Evolutionary conservation across 768 basidiomycete species (phyloP).

Genomic region (Lentinula aciculospora): DNA sequence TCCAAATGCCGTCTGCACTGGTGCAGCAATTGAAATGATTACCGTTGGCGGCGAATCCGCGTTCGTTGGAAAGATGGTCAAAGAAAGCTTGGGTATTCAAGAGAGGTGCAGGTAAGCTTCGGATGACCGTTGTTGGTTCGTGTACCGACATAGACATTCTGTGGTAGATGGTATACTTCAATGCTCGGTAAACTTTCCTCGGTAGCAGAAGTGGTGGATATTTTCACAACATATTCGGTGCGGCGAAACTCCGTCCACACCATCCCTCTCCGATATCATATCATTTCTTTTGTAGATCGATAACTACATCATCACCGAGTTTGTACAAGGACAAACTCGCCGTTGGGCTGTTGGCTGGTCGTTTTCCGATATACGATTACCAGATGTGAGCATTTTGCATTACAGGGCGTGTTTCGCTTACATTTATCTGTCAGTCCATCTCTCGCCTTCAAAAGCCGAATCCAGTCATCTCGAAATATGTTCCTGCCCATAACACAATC

Average conservation of each 20-base stretch:
- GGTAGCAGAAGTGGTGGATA: slow-evolving; percentile 51
- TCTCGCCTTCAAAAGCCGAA: slow-evolving; percentile 31
- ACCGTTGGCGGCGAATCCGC: slow-evolving; percentile 78
- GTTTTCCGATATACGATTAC: slow-evolving; percentile 52
- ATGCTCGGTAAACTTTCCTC: slow-evolving; percentile 88
- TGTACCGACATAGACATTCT: not conserved
- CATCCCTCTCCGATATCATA: not conserved
- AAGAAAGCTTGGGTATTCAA: slow-evolving; percentile 55
- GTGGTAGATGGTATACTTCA: slow-evolving; percentile 84
- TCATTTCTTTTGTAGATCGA: slow-evolving; percentile 45
- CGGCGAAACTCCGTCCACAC: slow-evolving; percentile 6
- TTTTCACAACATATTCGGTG: slow-evolving; percentile 38
- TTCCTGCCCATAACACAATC: slow-evolving; percentile 57
- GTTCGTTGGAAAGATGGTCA: slow-evolving; percentile 75
- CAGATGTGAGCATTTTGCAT: slow-evolving; percentile 57
- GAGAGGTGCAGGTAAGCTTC: slow-evolving; percentile 51
- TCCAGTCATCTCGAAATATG: slow-evolving; percentile 39
- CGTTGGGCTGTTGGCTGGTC: slow-evolving; percentile 96
- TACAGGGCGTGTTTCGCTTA: not conserved
- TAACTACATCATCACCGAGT: slow-evolving; percentile 84
- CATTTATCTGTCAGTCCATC: slow-evolving; percentile 18
- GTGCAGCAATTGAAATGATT: slow-evolving; percentile 84
- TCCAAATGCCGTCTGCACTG: slow-evolving; percentile 85
- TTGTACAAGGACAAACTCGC: slow-evolving; percentile 81
- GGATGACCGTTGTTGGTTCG: not conserved